Evolutionary conservation across 2,329 filamentous ascomycete species (phyloP), one percentile per base, ranked within the genome.

Genomic region (Phaeoacremonium minimum): DNA sequence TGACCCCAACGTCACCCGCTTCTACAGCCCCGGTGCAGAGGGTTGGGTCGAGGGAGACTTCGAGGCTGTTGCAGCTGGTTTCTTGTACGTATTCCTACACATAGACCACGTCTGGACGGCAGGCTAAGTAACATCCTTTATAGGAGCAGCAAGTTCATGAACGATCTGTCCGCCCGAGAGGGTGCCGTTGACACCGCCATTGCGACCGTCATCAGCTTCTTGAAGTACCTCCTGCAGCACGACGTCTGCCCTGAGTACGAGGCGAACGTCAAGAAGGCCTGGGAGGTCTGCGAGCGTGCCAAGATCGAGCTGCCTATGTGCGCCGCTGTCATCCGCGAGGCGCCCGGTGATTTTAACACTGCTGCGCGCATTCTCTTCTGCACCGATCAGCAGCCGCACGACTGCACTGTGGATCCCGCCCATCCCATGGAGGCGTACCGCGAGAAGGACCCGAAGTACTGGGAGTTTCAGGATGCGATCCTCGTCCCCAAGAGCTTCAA

Each of bases 151-250:
- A n/a, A n/a, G n/a, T n/a, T n/a, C n/a, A n/a, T n/a, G n/a, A n/a
- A n/a, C n/a, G n/a, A n/a, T n/a, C n/a, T n/a, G n/a, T 26, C 9
- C 22, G 22, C n/a, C 22, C 22, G 9, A n/a, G 22, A 26, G 22
- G 22, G 9, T 26, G 22, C n/a, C n/a, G 22, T n/a, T 43, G 62
- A 73, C n/a, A 59, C 72, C 6, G 80, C 79, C 4, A 77, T 82
- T 15, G 71, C 75, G 20, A 77, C 94, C 1, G 70, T 96, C 28
- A 77, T 79, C 41, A 95, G 93, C 53, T 97, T 97, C 54, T 77
- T 95, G 45, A 86, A 87, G 46, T 98, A 96, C 47, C 69, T 97
- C 1, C 69, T 90, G 8, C 77, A 85, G 42, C 90, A 97, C 52
- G 76, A 85, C 26, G 91, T 94, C 13, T 95, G 89, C 51, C 83